Evolutionary conservation across 2,329 filamentous ascomycete species (phyloP).

Genomic region (Monosporascus ibericus): DNA sequence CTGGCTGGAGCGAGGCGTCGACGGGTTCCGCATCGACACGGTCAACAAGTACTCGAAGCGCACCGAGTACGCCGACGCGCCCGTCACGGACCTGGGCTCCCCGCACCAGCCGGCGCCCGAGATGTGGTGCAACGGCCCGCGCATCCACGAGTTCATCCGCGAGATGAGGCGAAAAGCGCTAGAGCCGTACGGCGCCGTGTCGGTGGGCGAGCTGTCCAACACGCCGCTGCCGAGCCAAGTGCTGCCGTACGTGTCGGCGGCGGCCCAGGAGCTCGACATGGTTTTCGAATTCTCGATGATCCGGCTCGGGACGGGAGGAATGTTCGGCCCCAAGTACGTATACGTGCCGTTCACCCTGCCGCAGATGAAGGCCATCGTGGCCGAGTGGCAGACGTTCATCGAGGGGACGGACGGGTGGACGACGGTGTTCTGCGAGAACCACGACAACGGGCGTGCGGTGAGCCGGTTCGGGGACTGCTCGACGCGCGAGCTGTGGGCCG

Average conservation of each 20-base stretch:
- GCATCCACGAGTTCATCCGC: conserved; percentile 54
- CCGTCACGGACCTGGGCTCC: conserved; percentile 32
- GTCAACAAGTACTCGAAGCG: conserved; percentile 63
- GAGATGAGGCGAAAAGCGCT: conserved; percentile 52
- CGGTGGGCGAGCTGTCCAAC: conserved; percentile 56
- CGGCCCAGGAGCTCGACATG: conserved; percentile 52
- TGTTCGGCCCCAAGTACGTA: conserved; percentile 39
- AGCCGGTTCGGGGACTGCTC: conserved; percentile 46
- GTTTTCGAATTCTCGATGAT: conserved; percentile 55
- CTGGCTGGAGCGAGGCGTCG: conserved; percentile 64
- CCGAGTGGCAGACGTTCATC: conserved; percentile 44
- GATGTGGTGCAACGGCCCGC: conserved; percentile 55
- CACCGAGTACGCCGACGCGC: conserved; percentile 48
- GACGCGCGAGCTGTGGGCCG: conserved; percentile 34
- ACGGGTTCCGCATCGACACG: conserved; percentile 62
- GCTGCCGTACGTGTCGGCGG: conserved; percentile 47
- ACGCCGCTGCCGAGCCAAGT: conserved; percentile 47
- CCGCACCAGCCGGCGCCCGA: conserved; percentile 37
- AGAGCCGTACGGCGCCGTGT: conserved; percentile 50
- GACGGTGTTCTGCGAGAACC: conserved; percentile 57
- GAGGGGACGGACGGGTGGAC: conserved; percentile 48
- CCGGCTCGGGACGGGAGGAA: conserved; percentile 45
- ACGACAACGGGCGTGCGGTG: conserved; percentile 54
- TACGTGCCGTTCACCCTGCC: conserved; percentile 42
- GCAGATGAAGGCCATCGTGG: conserved; percentile 36